These are phyloP conservation scores for Nicotiana knightiana DNA, from an alignment of 257 asterid genomes.

Conservation along the genomic window DNA sequence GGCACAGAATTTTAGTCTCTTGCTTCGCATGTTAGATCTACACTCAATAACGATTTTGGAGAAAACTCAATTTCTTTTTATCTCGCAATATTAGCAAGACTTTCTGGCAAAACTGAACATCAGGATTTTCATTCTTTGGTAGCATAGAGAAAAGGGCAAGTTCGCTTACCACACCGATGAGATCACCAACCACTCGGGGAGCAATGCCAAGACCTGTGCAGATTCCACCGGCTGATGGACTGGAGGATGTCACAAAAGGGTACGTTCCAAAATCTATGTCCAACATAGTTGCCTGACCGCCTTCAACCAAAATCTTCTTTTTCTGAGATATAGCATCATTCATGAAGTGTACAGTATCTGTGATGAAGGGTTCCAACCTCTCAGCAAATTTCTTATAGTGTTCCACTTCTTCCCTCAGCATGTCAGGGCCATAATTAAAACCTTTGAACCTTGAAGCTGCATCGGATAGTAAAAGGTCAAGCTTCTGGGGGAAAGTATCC, in stretches of 20 bases:
- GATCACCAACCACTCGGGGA: constrained; percentile 87
- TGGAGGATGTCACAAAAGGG: constrained; percentile 92
- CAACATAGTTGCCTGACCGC: constrained; percentile 98
- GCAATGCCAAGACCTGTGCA: constrained; percentile 98
- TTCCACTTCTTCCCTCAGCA: constrained; percentile 88
- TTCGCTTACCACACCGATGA: constrained; percentile 86
- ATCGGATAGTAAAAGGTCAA: constrained; percentile 72
- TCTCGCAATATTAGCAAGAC: neutral
- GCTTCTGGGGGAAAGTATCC: constrained; percentile 93
- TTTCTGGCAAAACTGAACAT: neutral
- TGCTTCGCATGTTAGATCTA: too few relatives aligned
- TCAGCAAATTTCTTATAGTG: constrained; percentile 67
- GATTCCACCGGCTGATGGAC: constrained; percentile 99
- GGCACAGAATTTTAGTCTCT: too few relatives aligned
- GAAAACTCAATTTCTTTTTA: too few relatives aligned
- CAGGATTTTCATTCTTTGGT: neutral
- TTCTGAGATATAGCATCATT: constrained; percentile 64
- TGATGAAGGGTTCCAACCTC: constrained; percentile 80
- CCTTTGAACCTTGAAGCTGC: constrained; percentile 80
- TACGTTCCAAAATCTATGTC: constrained; percentile 96
- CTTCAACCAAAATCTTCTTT: constrained; percentile 82
- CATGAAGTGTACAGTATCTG: constrained; percentile 85
- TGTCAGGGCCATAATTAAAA: constrained; percentile 66
- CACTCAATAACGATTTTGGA: too few relatives aligned
- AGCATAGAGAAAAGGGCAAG: neutral